Percentiles rank a stretch among this genome's conserved stretches.
Evolutionary conservation across 192 early-diverging fungal species (phyloP).

Genomic region (Phycomyces blakesleeanus): DNA sequence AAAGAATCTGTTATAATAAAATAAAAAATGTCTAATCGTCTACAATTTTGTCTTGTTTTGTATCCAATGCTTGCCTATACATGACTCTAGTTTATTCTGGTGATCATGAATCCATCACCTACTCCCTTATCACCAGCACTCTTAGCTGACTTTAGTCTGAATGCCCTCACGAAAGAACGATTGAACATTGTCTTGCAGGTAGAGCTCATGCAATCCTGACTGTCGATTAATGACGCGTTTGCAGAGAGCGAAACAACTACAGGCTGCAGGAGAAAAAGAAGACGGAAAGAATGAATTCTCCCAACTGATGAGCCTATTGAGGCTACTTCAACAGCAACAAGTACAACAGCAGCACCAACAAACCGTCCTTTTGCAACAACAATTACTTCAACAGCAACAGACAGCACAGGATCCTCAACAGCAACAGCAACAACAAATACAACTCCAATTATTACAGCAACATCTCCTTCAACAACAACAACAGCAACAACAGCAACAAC

Average conservation of each 20-base stretch:
- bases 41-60: not conserved
- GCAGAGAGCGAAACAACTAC: conserved; percentile 28
- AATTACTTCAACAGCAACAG: conserved; percentile 22
- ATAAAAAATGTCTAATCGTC: conserved; percentile 1
- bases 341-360: conserved; percentile 21
- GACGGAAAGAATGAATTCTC: conserved; percentile 71
- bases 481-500: conserved; percentile 1
- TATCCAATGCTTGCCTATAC: too few species aligned
- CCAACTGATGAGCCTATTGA: conserved; percentile 56
- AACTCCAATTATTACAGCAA: conserved; percentile 22
- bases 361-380: conserved; percentile 9
- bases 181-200: conserved; percentile 28
- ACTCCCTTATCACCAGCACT: not conserved
- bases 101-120: conserved; percentile 1
- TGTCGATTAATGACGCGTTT: not conserved
- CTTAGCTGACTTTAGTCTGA: conserved; percentile 10
- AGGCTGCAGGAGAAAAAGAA: conserved; percentile 63
- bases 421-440: conserved; percentile 4
- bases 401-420: not conserved
- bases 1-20: not conserved
- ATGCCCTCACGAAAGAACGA: conserved; percentile 24
- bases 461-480: not conserved
- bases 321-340: conserved; percentile 28
- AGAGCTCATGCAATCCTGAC: not conserved
- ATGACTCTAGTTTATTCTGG: too few species aligned